Evolutionary conservation across 495 filamentous ascomycete species (phyloP).

Genomic region (Podospora tetraspora): DNA sequence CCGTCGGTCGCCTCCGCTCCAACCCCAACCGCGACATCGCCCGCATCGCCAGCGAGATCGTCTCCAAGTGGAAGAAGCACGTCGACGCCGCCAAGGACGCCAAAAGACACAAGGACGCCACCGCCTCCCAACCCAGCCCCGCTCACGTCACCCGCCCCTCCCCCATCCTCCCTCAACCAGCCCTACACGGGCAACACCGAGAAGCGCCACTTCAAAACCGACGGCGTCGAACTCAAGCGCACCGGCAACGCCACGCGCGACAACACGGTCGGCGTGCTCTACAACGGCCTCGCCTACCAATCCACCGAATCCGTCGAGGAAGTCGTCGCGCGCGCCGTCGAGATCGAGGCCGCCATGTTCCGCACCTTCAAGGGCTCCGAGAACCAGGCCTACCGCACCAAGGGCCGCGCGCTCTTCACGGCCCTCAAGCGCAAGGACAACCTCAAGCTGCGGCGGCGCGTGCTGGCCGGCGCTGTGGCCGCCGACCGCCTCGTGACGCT

Average conservation of each 20-base stretch:
- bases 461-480: conserved; percentile 66
- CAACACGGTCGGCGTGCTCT: conserved; percentile 81
- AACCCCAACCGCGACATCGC: conserved; percentile 73
- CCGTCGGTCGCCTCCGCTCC: conserved; percentile 75
- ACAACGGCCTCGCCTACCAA: conserved; percentile 69
- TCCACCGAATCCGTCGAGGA: conserved; percentile 49
- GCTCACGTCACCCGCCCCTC: conserved; percentile 39
- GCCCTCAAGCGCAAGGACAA: conserved; percentile 93
- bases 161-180: conserved; percentile 44
- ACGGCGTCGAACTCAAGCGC: conserved; percentile 64
- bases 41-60: conserved; percentile 68
- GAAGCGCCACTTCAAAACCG: conserved; percentile 72
- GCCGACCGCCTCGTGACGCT: conserved; percentile 66
- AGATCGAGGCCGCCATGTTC: conserved; percentile 70
- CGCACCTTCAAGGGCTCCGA: conserved; percentile 55
- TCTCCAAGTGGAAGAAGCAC: conserved; percentile 79
- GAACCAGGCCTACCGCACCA: conserved; percentile 67
- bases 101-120: conserved; percentile 41
- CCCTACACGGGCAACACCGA: conserved; percentile 64
- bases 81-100: conserved; percentile 64
- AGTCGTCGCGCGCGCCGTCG: conserved; percentile 61
- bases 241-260: conserved; percentile 70
- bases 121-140: conserved; percentile 37
- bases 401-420: conserved; percentile 85
- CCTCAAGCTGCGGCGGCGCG: conserved; percentile 62